Conservation (phyloP, 2,329 filamentous ascomycete genomes). For the Alternaria conjuncta region DNA sequence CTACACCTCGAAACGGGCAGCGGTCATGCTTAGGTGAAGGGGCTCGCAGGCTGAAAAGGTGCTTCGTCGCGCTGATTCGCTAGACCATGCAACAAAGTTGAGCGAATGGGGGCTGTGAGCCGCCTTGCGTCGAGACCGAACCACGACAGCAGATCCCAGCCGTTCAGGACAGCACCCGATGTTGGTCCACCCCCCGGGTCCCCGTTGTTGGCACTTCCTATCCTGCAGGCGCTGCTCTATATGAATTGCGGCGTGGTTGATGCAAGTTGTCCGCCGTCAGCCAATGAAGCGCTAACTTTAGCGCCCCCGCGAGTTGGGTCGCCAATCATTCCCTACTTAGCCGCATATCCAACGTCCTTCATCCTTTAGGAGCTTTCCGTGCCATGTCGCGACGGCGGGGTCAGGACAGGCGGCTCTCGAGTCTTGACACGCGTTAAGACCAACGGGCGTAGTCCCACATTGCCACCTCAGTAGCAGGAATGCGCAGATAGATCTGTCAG, state of each 20-base stretch:
- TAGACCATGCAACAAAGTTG: slow-evolving; percentile 8
- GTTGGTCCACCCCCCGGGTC: slow-evolving; percentile 11
- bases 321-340: slow-evolving; percentile 16
- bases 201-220: slow-evolving; percentile 12
- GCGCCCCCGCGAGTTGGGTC: slow-evolving; percentile 18
- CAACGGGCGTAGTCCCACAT: slow-evolving; percentile 19
- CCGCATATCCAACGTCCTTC: slow-evolving; percentile 13
- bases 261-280: slow-evolving; percentile 9
- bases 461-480: slow-evolving; percentile 21
- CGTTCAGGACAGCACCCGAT: slow-evolving; percentile 8
- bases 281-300: slow-evolving; percentile 21
- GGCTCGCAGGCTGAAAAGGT: slow-evolving; percentile 5
- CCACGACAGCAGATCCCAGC: slow-evolving; percentile 10
- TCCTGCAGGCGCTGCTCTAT: slow-evolving; percentile 21
- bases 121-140: slow-evolving; percentile 2
- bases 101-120: slow-evolving; percentile 7
- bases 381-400: slow-evolving; percentile 26
- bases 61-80: slow-evolving; percentile 16
- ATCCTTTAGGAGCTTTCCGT: slow-evolving; percentile 17
- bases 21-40: slow-evolving; percentile 9
- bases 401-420: slow-evolving; percentile 18
- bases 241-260: slow-evolving; percentile 25
- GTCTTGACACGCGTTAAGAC: slow-evolving; percentile 24
- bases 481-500: slow-evolving; percentile 4
- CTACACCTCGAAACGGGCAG: slow-evolving; percentile 3